phyloP scores from a whole-genome alignment of 2,329 filamentous ascomycete genomes.

The Colletotrichum agaves region DNA sequence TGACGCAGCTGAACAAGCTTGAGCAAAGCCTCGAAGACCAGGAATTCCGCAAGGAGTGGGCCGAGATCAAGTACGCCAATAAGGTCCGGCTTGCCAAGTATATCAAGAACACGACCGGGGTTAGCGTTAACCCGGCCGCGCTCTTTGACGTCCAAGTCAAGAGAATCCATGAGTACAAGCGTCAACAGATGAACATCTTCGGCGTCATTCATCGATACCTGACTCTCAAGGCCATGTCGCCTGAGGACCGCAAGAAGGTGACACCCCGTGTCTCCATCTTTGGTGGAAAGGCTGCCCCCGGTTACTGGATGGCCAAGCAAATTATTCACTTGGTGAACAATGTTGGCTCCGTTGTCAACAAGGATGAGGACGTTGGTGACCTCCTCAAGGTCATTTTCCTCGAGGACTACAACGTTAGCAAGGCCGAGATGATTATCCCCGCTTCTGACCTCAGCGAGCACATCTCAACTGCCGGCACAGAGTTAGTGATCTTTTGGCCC shows the following conservation, averaged over 20 bases:
- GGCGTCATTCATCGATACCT: conserved; percentile 96
- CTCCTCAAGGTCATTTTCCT: conserved; percentile 97
- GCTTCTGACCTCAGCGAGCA: conserved; percentile 98
- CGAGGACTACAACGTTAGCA: conserved; percentile 99
- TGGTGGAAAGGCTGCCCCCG: conserved; percentile 95
- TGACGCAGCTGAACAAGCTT: conserved; percentile 86
- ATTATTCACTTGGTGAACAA: conserved; percentile 97
- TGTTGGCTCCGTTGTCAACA: conserved; percentile 90
- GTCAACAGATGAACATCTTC: conserved; percentile 98
- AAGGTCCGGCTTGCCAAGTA: conserved; percentile 92
- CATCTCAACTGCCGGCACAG: conserved; percentile 97
- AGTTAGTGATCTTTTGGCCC: conserved; percentile 61
- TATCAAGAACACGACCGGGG: conserved; percentile 83
- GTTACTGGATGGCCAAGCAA: conserved; percentile 99
- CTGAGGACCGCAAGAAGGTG: conserved; percentile 87
- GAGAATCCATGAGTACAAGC: conserved; percentile 99
- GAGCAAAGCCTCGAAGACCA: conserved; percentile 88
- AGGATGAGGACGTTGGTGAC: conserved; percentile 90
- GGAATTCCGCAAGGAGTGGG: conserved; percentile 92
- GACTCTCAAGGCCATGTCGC: conserved; percentile 83
- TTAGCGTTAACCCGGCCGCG: conserved; percentile 86
- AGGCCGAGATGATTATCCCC: conserved; percentile 95
- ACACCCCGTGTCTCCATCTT: conserved; percentile 94
- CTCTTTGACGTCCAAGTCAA: conserved; percentile 99
- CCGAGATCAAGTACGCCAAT: conserved; percentile 96